Conservation (phyloP, 2,329 filamentous ascomycete species). For the Phoma sp. region DNA sequence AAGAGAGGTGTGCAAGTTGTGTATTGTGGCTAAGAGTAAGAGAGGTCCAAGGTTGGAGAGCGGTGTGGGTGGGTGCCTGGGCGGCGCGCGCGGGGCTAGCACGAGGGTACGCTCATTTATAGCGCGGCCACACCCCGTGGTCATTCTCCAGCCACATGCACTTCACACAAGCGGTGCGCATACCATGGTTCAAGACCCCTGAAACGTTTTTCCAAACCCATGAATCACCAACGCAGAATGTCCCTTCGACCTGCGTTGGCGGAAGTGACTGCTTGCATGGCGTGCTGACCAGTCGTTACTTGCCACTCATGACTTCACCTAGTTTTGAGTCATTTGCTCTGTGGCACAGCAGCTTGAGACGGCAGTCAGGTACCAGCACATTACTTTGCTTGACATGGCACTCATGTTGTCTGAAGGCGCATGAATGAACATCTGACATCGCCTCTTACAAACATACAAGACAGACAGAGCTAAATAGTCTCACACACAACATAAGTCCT, state of each 20-base stretch:
- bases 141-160: constrained; percentile 10
- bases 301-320: constrained; percentile 35
- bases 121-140: constrained; percentile 1
- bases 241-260: constrained; percentile 21
- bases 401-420: too few species aligned
- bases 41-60: constrained; percentile 40
- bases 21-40: constrained; percentile 32
- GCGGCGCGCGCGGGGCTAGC: constrained; percentile 7
- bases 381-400: too few species aligned
- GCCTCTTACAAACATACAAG: too few species aligned
- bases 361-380: not conserved
- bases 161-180: constrained; percentile 21
- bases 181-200: constrained; percentile 20
- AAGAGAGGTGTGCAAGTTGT: constrained; percentile 18
- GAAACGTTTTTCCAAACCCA: constrained; percentile 4
- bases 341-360: constrained; percentile 1
- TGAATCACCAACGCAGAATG: constrained; percentile 23
- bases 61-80: too few species aligned
- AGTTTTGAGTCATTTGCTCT: constrained; percentile 26
- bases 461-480: too few species aligned
- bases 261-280: constrained; percentile 37
- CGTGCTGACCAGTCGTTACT: constrained; percentile 46
- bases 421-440: too few species aligned
- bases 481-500: too few species aligned
- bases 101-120: constrained; percentile 18